phyloP scores from a whole-genome alignment of 192 early-diverging fungal species.

The Phycomyces nitens region DNA sequence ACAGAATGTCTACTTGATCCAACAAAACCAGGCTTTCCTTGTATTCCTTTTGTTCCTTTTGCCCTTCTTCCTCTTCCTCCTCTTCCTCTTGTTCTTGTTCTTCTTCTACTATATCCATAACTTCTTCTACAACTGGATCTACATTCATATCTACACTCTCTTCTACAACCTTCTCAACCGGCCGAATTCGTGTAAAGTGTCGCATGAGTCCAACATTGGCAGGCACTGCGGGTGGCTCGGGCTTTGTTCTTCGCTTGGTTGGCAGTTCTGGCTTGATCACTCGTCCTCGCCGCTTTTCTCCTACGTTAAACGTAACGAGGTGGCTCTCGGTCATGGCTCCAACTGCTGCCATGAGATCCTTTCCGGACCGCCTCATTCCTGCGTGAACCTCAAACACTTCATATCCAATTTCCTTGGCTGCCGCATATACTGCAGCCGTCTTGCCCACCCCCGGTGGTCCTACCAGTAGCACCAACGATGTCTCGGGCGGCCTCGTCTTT shows the following conservation, averaged over 20 bases:
- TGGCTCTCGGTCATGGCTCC: slow-evolving; percentile 76
- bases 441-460: slow-evolving; percentile 73
- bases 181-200: not conserved
- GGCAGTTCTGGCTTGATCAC: not conserved
- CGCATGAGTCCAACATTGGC: slow-evolving; percentile 9
- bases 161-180: not conserved
- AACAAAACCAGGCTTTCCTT: slow-evolving; percentile 72
- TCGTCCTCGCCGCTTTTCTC: not conserved
- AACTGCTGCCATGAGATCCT: slow-evolving; percentile 60
- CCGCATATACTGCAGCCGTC: slow-evolving; percentile 68
- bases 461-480: slow-evolving; percentile 51
- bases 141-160: not conserved
- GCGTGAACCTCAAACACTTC: slow-evolving; percentile 76
- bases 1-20: slow-evolving; percentile 80
- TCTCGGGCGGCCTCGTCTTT: not conserved
- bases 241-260: not conserved
- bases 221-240: slow-evolving; percentile 1
- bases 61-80: not conserved
- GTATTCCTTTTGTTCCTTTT: slow-evolving; percentile 13
- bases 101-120: not conserved
- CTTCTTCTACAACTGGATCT: not conserved
- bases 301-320: slow-evolving; percentile 47
- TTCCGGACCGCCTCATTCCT: slow-evolving; percentile 62
- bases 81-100: not conserved
- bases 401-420: slow-evolving; percentile 68